Conservation (phyloP, 148 eudicot genomes). For the Limonium bicolor region DNA sequence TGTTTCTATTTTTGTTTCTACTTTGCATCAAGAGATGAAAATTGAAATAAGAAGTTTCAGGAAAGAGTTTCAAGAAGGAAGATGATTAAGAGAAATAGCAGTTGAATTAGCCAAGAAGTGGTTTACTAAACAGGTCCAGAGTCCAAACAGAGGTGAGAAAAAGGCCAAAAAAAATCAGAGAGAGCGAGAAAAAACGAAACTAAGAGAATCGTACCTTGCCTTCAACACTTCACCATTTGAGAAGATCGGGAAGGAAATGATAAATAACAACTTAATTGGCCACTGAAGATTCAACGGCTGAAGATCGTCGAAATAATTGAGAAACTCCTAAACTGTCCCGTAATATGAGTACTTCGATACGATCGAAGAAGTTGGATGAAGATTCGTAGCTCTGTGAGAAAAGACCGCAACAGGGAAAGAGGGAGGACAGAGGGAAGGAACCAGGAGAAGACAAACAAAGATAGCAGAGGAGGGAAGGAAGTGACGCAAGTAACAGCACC, state of each 20-base stretch:
- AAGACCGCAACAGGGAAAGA: no score
- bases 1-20: no score
- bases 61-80: not conserved
- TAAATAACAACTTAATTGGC: no score
- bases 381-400: no score
- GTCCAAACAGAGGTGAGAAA: not conserved
- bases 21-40: no score
- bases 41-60: no score
- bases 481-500: not conserved
- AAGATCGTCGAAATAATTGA: no score
- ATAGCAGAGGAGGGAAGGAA: not conserved
- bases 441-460: not conserved
- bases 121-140: not conserved
- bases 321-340: no score
- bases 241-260: conserved; percentile 1
- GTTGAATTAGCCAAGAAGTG: not conserved
- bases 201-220: not conserved
- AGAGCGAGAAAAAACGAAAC: not conserved
- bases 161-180: not conserved
- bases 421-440: not conserved
- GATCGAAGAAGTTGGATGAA: no score
- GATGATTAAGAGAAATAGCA: not conserved
- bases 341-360: no score
- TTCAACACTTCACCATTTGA: conserved; percentile 2
- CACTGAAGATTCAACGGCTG: no score